Evolutionary conservation across 2,329 filamentous ascomycete species (phyloP).

Genomic region (Hypoxylon sp.): DNA sequence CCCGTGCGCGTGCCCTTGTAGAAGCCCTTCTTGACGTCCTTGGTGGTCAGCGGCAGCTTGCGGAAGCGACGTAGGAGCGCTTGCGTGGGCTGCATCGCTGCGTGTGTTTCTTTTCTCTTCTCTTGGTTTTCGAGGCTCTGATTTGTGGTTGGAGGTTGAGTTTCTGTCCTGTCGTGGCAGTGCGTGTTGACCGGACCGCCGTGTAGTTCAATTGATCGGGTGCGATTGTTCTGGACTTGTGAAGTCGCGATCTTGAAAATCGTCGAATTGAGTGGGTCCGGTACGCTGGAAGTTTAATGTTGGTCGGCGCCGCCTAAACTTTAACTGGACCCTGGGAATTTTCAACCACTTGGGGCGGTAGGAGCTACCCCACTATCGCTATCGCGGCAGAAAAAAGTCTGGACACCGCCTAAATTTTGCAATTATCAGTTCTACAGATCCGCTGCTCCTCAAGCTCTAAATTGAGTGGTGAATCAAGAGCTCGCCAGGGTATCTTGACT

Average conservation of each 20-base stretch:
- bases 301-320: slow-evolving; percentile 9
- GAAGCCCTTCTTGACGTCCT: slow-evolving; percentile 91
- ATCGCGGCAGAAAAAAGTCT: slow-evolving; percentile 39
- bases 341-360: slow-evolving; percentile 1
- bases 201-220: slow-evolving; percentile 1
- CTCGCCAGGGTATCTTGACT: background rate
- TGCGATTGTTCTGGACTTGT: background rate
- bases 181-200: too few species aligned
- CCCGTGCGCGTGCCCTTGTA: slow-evolving; percentile 97
- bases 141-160: slow-evolving; percentile 9
- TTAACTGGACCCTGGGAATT: slow-evolving; percentile 16
- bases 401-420: slow-evolving; percentile 37
- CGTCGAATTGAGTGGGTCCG: slow-evolving; percentile 18
- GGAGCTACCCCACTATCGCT: slow-evolving; percentile 35
- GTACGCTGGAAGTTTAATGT: slow-evolving; percentile 8
- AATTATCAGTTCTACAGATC: slow-evolving; percentile 14
- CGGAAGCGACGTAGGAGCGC: slow-evolving; percentile 75
- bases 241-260: slow-evolving; percentile 42
- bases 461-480: background rate
- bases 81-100: slow-evolving; percentile 75
- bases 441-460: background rate
- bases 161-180: too few species aligned
- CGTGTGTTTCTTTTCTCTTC: too few species aligned
- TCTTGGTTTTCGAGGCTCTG: too few species aligned
- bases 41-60: slow-evolving; percentile 87